These are phyloP conservation scores for Mycena venus DNA, from an alignment of 768 basidiomycete species.

Conservation along the genomic window DNA sequence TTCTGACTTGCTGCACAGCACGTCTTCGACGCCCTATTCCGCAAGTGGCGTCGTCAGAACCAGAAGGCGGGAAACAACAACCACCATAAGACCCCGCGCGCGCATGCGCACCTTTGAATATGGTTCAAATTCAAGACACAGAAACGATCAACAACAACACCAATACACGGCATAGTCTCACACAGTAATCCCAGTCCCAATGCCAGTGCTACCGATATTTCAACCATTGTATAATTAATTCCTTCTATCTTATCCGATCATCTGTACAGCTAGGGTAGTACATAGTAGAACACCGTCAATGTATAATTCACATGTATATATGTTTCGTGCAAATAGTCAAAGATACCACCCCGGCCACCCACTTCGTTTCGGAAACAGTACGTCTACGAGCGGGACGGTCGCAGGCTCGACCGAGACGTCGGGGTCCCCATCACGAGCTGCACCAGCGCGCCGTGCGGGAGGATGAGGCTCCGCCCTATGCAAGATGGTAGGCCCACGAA, in stretches of 20 bases:
- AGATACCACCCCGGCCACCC: background rate
- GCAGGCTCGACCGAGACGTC: conserved; percentile 10
- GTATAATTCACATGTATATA: no score
- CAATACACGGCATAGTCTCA: no score
- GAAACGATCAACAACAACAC: background rate
- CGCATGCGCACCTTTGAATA: background rate
- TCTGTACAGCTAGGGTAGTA: background rate
- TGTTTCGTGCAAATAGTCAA: no score
- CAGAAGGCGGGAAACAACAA: background rate
- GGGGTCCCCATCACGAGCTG: background rate
- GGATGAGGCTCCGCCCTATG: background rate
- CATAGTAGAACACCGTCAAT: no score
- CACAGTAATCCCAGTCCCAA: no score
- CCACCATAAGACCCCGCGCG: background rate
- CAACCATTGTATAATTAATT: no score
- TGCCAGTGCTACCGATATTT: no score
- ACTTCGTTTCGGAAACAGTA: conserved; percentile 13
- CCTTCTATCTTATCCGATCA: background rate
- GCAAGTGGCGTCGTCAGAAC: conserved; percentile 20
- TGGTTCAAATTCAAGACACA: background rate
- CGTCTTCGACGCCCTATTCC: conserved; percentile 10
- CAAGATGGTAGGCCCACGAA: no score
- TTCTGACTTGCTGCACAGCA: background rate
- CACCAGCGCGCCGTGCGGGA: background rate
- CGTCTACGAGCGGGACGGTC: conserved; percentile 4